Conservation (phyloP, 805 yeast genomes). For the Torulaspora maleeae region DNA sequence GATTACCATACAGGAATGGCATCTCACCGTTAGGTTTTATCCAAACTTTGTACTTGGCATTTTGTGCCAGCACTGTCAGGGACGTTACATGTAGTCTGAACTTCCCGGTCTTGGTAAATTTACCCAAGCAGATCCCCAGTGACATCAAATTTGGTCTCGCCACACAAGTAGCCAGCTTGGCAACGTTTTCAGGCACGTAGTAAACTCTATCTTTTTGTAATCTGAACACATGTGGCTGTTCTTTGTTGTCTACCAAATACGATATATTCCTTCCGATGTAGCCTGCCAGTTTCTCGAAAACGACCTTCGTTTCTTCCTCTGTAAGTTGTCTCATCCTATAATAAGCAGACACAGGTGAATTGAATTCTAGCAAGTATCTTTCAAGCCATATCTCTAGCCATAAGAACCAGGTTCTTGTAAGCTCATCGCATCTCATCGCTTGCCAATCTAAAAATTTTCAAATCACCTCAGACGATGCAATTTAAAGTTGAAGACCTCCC, state of each 20-base stretch:
- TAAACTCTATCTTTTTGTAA: conserved; percentile 95
- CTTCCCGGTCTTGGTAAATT: conserved; percentile 96
- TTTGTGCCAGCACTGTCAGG: conserved; percentile 71
- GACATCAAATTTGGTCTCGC: conserved; percentile 90
- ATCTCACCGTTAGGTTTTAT: conserved; percentile 95
- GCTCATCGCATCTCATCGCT: conserved; percentile 22
- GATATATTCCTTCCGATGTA: conserved; percentile 96
- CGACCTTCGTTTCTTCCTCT: conserved; percentile 94
- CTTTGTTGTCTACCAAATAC: conserved; percentile 71
- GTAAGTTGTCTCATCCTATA: conserved; percentile 81
- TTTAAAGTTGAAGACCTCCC: not conserved
- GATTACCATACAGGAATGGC: conserved; percentile 97
- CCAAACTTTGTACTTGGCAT: conserved; percentile 94
- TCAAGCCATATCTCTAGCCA: not conserved
- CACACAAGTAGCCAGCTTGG: conserved; percentile 84
- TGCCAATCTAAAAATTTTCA: conserved; percentile 18
- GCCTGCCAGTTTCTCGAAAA: conserved; percentile 92
- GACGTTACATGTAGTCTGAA: conserved; percentile 94
- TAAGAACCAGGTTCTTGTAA: not conserved
- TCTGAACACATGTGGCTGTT: conserved; percentile 87
- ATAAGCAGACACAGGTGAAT: not conserved
- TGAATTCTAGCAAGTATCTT: not conserved
- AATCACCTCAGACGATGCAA: not conserved
- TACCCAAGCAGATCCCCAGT: conserved; percentile 88
- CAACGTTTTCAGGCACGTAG: conserved; percentile 77